phyloP scores from a whole-genome alignment of 1,284 basidiomycete genomes.

The Somion occarium region DNA sequence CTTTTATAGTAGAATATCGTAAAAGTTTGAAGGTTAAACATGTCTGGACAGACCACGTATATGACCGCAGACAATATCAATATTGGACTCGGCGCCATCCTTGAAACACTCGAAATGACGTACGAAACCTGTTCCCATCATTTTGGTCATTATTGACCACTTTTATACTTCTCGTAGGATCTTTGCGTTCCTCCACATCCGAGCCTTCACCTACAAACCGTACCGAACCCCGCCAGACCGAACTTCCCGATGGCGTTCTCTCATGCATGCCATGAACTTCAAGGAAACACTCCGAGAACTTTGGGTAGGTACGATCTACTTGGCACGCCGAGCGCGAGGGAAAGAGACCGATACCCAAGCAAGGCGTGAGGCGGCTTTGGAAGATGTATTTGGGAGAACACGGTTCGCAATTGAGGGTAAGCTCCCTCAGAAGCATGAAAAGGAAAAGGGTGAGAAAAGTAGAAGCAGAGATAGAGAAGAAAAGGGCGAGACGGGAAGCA shows the following conservation, averaged over 20 bases:
- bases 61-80: slow-evolving; percentile 75
- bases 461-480: background rate
- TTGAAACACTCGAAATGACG: slow-evolving; percentile 78
- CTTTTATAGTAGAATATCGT: background rate
- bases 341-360: slow-evolving; percentile 44
- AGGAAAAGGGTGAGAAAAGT: slow-evolving; percentile 1
- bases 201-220: slow-evolving; percentile 69
- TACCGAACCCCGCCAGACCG: slow-evolving; percentile 39
- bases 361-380: slow-evolving; percentile 43
- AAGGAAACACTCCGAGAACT: slow-evolving; percentile 62
- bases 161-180: slow-evolving; percentile 31
- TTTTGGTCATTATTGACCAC: no score
- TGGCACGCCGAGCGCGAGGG: slow-evolving; percentile 47
- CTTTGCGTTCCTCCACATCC: slow-evolving; percentile 70
- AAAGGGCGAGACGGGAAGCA: slow-evolving; percentile 1
- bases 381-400: slow-evolving; percentile 43
- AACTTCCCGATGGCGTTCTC: slow-evolving; percentile 48
- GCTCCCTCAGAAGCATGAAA: slow-evolving; percentile 9
- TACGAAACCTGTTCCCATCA: slow-evolving; percentile 31
- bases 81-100: slow-evolving; percentile 65
- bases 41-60: slow-evolving; percentile 44
- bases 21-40: background rate
- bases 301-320: slow-evolving; percentile 49
- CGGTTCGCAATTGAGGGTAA: slow-evolving; percentile 15
- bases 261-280: slow-evolving; percentile 64